Base-by-base conservation (phyloP, 345 rosid genomes). In the Bretschneidera sinensis region DNA sequence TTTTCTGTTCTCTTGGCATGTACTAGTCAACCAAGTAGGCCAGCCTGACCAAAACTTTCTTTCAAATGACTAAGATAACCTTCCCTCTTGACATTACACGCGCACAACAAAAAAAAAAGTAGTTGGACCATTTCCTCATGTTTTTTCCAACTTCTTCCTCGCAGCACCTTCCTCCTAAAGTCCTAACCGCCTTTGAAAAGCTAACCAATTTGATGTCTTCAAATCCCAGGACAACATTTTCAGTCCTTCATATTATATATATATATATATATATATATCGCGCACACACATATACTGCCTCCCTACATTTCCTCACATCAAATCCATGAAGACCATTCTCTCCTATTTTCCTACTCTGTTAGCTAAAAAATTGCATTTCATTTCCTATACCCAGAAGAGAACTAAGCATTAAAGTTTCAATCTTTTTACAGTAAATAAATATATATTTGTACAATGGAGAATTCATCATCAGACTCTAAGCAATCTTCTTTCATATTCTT, bases 401-500 rank as follows among this genome's bases (percentile, higher is more conserved):
- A 28, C 8, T 28, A 28, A 28, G 33, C 33, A 28, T 28, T 28
- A 28, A 2, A 28, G 33, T 28, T 28, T 28, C 33, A 28, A 8
- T 28, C 8, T 28, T 28, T 28, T 34, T 19, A 54, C 16, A 17
- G 33, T 18, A 55, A 20, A 28, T 31, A 47, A 49, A 17, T 23
- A 53, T 52, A 49, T 24, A 15, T 22, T 24, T 21, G 21, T 57
- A 51, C 71, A 6, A 64, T 71, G 87, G 75, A 76, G 50, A 73
- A 61, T 31, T 47, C 74, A 62, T 67, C 76, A 53, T 50, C 66
- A 6, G 64, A 62, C 31, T 55, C 64, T 3, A 62, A 54, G 58
- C 71, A 43, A 17, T 51, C 57, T 52, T 56, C 59, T 68, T 57
- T 57, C 5, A 61, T 54, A 20, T 62, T 70, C 63, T 63, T 73